These are phyloP conservation scores for Xylaria bambusicola DNA, from an alignment of 495 filamentous ascomycete genomes.

Conservation along the genomic window DNA sequence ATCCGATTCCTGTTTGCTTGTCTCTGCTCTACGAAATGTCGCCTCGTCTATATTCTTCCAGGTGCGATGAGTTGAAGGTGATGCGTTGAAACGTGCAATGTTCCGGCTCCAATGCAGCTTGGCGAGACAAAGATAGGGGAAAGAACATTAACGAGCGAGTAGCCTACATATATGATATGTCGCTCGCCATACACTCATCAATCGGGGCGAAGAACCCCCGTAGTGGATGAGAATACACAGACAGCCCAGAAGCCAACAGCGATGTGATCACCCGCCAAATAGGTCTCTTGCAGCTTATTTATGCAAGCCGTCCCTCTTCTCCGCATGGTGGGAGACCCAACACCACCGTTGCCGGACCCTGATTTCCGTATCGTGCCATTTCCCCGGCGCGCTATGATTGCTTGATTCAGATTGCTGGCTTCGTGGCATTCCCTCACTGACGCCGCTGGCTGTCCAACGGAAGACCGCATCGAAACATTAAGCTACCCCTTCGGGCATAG, in stretches of 20 bases:
- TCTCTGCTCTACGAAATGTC: not conserved
- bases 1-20: too few species aligned
- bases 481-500: constrained; percentile 23
- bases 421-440: constrained; percentile 54
- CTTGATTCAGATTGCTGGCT: constrained; percentile 33
- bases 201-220: not conserved
- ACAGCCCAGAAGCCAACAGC: not conserved
- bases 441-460: constrained; percentile 18
- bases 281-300: constrained; percentile 16
- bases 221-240: constrained; percentile 2
- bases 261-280: constrained; percentile 4
- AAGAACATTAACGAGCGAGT: not conserved
- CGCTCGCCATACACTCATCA: not conserved
- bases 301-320: constrained; percentile 16
- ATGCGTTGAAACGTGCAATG: constrained; percentile 3
- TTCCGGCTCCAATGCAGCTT: constrained; percentile 11
- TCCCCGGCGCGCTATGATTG: constrained; percentile 29
- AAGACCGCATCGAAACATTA: not conserved
- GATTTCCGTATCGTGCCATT: constrained; percentile 23
- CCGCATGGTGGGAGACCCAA: constrained; percentile 15
- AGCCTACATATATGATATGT: not conserved
- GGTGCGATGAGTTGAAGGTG: not conserved
- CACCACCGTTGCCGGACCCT: constrained; percentile 10
- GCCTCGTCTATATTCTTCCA: not conserved
- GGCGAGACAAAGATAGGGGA: not conserved